Evolutionary conservation across 495 filamentous ascomycete species (phyloP).

Genomic region (Hyaloscypha hepaticicola): DNA sequence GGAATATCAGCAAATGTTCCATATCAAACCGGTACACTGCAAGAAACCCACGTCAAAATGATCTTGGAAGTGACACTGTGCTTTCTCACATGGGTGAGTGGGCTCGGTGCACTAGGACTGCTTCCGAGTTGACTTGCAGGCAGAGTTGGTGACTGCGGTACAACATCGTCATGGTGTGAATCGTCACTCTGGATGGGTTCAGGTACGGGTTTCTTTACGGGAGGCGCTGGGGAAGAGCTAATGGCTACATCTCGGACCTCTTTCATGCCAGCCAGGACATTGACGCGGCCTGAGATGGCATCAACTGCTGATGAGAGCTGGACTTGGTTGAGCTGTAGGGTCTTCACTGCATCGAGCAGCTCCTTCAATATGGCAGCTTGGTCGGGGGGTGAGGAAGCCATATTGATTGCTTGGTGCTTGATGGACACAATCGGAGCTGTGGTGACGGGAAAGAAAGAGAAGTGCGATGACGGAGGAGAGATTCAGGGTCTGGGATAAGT

Average conservation of each 20-base stretch:
- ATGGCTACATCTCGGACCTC: conserved; percentile 47
- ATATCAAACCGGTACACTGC: neutral
- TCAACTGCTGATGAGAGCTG: conserved; percentile 62
- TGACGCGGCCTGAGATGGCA: conserved; percentile 63
- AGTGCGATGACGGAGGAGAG: conserved; percentile 1
- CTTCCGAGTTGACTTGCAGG: conserved; percentile 29
- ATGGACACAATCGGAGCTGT: neutral
- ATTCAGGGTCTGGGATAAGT: neutral
- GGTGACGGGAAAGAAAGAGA: conserved; percentile 16
- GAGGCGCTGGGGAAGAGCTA: neutral
- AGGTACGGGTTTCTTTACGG: conserved; percentile 4
- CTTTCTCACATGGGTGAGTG: conserved; percentile 22
- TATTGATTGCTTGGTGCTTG: conserved; percentile 7
- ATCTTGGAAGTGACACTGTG: conserved; percentile 54
- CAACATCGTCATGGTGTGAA: conserved; percentile 14
- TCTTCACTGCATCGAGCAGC: conserved; percentile 34
- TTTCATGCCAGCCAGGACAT: conserved; percentile 57
- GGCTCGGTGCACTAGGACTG: conserved; percentile 18
- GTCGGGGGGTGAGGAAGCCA: conserved; percentile 29
- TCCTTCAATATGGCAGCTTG: conserved; percentile 32
- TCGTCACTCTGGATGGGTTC: conserved; percentile 17
- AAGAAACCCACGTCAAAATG: conserved; percentile 51
- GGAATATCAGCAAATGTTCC: conserved; percentile 18
- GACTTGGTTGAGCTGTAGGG: conserved; percentile 41
- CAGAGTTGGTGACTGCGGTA: conserved; percentile 29